Conservation (phyloP, 1,284 basidiomycete genomes). For the Puccinia horiana region DNA sequence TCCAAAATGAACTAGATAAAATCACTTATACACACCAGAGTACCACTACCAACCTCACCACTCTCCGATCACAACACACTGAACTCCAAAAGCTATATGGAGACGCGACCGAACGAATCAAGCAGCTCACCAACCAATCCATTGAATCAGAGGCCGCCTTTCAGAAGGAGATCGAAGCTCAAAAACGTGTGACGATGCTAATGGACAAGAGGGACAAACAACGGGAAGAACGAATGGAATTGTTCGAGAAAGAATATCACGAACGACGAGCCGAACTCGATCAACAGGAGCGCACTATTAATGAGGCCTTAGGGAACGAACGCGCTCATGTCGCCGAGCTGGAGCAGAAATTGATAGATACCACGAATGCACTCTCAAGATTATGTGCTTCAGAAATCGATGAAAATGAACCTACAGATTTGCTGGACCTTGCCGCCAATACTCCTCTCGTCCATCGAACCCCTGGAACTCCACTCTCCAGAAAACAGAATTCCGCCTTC, state of each 20-base stretch:
- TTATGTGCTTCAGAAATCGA: constrained; percentile 59
- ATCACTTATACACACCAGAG: constrained; percentile 23
- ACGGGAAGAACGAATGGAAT: constrained; percentile 72
- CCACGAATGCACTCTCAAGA: constrained; percentile 68
- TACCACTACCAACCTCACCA: constrained; percentile 11
- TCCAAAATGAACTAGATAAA: constrained; percentile 44
- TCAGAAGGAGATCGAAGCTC: constrained; percentile 70
- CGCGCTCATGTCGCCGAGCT: constrained; percentile 58
- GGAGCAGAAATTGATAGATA: constrained; percentile 60
- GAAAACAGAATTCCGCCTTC: constrained; percentile 6
- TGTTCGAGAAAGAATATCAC: constrained; percentile 76
- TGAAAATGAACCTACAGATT: constrained; percentile 16
- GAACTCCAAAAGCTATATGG: constrained; percentile 25
- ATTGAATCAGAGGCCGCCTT: constrained; percentile 78
- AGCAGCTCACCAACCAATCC: constrained; percentile 70
- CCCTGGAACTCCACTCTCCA: constrained; percentile 47
- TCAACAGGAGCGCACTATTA: constrained; percentile 67
- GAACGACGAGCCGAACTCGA: constrained; percentile 70
- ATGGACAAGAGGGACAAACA: constrained; percentile 81
- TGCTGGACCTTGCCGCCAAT: constrained; percentile 34
- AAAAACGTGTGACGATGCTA: constrained; percentile 72
- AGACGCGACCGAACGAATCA: constrained; percentile 58
- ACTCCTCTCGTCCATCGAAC: constrained; percentile 27
- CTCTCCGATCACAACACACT: constrained; percentile 33
- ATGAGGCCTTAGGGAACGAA: constrained; percentile 68